phyloP scores from a whole-genome alignment of 768 basidiomycete species.

The Solioccasus polychromus region DNA sequence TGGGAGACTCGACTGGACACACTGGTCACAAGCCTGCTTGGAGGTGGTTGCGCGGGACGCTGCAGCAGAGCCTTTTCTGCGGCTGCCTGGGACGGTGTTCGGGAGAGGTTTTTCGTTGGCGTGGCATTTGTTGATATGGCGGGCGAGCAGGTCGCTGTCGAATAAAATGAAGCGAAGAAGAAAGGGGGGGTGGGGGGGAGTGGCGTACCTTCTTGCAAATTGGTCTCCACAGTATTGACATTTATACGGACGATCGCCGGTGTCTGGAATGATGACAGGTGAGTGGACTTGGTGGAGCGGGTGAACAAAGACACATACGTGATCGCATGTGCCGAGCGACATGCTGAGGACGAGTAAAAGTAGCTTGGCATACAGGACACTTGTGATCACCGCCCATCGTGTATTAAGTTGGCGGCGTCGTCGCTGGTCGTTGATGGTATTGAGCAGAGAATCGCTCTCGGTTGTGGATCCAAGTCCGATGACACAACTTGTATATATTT shows the following conservation, averaged over 20 bases:
- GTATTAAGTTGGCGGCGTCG: background rate
- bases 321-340: slow-evolving; percentile 89
- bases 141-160: slow-evolving; percentile 75
- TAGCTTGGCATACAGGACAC: slow-evolving; percentile 84
- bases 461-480: slow-evolving; percentile 29
- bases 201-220: slow-evolving; percentile 72
- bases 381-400: slow-evolving; percentile 80
- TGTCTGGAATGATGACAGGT: slow-evolving; percentile 48
- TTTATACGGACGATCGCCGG: slow-evolving; percentile 87
- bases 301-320: slow-evolving; percentile 75
- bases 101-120: slow-evolving; percentile 59
- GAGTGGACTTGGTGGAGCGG: slow-evolving; percentile 18
- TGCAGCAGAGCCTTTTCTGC: slow-evolving; percentile 66
- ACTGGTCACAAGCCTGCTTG: slow-evolving; percentile 85
- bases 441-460: slow-evolving; percentile 7
- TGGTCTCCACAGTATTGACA: slow-evolving; percentile 87
- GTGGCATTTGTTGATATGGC: slow-evolving; percentile 88
- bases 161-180: slow-evolving; percentile 4
- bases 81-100: slow-evolving; percentile 33
- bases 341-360: slow-evolving; percentile 87
- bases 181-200: slow-evolving; percentile 4
- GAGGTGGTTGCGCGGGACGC: slow-evolving; percentile 73
- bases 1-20: slow-evolving; percentile 68
- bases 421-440: background rate
- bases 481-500: slow-evolving; percentile 40